Conservation (phyloP, 2,329 filamentous ascomycete genomes). For the Epicoccum sorghinum region DNA sequence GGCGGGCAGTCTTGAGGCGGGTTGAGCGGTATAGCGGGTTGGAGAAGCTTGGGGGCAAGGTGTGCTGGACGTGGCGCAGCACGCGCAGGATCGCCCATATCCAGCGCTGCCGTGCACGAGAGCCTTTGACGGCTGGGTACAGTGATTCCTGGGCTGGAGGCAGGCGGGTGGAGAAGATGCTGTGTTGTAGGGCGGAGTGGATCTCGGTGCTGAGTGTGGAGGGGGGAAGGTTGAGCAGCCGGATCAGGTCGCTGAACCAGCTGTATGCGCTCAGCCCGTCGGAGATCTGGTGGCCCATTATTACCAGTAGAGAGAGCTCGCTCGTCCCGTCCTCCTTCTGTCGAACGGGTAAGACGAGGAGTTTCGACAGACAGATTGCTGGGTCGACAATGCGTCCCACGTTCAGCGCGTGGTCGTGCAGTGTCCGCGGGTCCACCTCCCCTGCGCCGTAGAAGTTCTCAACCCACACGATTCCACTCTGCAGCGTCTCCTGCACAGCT, state of each 20-base stretch:
- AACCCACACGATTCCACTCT: conserved; percentile 45
- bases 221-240: conserved; percentile 28
- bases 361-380: conserved; percentile 42
- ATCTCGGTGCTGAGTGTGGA: conserved; percentile 18
- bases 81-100: conserved; percentile 56
- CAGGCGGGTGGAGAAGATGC: conserved; percentile 37
- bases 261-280: conserved; percentile 52
- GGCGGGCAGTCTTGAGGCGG: conserved; percentile 19
- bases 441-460: conserved; percentile 42
- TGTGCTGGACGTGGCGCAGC: conserved; percentile 50
- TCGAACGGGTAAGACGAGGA: conserved; percentile 48
- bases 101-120: conserved; percentile 51
- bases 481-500: conserved; percentile 37
- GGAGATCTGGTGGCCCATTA: conserved; percentile 54
- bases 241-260: conserved; percentile 51
- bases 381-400: conserved; percentile 49
- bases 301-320: conserved; percentile 45
- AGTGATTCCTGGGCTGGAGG: conserved; percentile 56
- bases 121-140: conserved; percentile 50
- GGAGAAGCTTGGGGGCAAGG: conserved; percentile 48
- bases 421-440: conserved; percentile 42
- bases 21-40: conserved; percentile 49
- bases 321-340: conserved; percentile 30
- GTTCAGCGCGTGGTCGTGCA: conserved; percentile 53
- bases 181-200: not conserved